Base-by-base conservation (phyloP, 2,329 filamentous ascomycete genomes). In the Exophiala alcalophila region DNA sequence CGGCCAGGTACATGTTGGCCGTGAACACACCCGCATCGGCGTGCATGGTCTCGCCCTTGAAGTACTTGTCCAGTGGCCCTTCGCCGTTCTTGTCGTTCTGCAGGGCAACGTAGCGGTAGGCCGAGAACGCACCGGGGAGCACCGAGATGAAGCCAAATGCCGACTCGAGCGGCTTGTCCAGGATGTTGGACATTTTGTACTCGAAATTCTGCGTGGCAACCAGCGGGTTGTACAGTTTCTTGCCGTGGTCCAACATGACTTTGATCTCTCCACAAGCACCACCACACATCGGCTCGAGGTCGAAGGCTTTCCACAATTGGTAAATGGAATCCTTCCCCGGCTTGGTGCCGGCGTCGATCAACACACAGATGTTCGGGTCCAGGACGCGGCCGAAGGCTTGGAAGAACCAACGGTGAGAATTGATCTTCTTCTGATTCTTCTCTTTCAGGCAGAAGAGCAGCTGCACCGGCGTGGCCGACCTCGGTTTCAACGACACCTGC, bases 401-500 rank as follows among this genome's bases (percentile, higher is more conserved):
- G 76, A 98, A 98, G 71, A 98, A 97, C 92, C 92, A 98, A 63
- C 92, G 77, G 65, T 98, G 92, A 0, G 92, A 97, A 64, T 98
- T 98, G 78, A 98, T 98, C 76, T 98, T 98, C 74, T 98, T 98
- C 71, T 96, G 90, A 63, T 98, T 98, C 78, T 96, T 97, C 63
- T 98, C 92, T 72, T 98, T 98, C 49, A 98, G 68, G 65, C 92
- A 98, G 73, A 98, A 98, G 4, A 98, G 79, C 72, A 98, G 84
- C 69, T 98, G 92, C 2, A 98, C 86, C 0, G 92, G 91, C 50
- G 92, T 89, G 48, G 85, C 78, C 4, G 76, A 84, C 60, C 89
- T 87, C 32, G 84, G 83, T 50, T 92, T 86, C 35, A 97, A 74
- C 33, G 83, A 77, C 6, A 97, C 91, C 28, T 95, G 78, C 47